Evolutionary conservation across 106 monocot species (phyloP).

Genomic region (Acanthochlamys bracteata): DNA sequence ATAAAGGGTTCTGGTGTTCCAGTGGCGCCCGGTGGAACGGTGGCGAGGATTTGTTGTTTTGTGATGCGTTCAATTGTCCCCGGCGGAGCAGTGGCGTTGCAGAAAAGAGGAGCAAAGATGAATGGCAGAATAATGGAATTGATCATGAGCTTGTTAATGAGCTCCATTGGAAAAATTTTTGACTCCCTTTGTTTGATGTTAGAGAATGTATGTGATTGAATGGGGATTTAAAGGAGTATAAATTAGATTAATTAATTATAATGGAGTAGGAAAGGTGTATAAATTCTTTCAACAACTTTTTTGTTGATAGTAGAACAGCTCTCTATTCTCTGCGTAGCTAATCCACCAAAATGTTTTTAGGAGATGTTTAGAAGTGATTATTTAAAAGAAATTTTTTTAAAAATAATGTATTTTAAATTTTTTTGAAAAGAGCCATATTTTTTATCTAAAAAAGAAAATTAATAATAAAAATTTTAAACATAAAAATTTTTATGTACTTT

Average conservation of each 20-base stretch:
- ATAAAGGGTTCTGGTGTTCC: constrained; percentile 32
- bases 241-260: background rate
- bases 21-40: constrained; percentile 19
- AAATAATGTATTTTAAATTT: too few relatives aligned
- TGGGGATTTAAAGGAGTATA: background rate
- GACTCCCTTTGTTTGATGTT: background rate
- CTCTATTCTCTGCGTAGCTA: too few relatives aligned
- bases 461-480: too few relatives aligned
- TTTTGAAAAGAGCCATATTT: too few relatives aligned
- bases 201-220: background rate
- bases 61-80: constrained; percentile 2
- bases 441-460: too few relatives aligned
- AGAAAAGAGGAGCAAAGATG: background rate
- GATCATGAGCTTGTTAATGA: background rate
- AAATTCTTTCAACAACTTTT: too few relatives aligned
- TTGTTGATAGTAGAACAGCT: too few relatives aligned
- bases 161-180: background rate
- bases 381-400: too few relatives aligned
- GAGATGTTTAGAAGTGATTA: too few relatives aligned
- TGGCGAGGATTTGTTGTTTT: constrained; percentile 13
- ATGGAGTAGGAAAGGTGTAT: too few relatives aligned
- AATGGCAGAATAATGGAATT: constrained; percentile 1
- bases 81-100: background rate
- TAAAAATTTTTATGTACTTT: too few relatives aligned
- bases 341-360: too few relatives aligned